phyloP scores from a whole-genome alignment of 805 yeast species.

The Wickerhamiella domercqiae region DNA sequence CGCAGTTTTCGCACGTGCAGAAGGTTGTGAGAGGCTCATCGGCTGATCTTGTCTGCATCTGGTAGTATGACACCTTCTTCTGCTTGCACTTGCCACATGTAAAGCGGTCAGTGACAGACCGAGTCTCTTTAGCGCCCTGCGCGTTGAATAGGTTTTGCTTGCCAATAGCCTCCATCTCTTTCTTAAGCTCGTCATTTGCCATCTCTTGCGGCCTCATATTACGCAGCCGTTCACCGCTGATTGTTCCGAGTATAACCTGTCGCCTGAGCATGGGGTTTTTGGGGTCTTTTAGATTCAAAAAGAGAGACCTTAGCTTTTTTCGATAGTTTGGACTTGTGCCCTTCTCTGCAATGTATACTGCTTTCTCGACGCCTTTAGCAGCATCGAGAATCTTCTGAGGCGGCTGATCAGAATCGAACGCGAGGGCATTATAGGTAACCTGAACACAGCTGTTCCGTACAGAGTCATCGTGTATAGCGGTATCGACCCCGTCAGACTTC shows the following conservation, averaged over 20 bases:
- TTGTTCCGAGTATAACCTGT: conserved; percentile 50
- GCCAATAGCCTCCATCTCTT: conserved; percentile 71
- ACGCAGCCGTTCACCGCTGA: conserved; percentile 50
- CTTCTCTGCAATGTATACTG: conserved; percentile 45
- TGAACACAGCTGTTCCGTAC: conserved; percentile 73
- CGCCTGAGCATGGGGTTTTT: conserved; percentile 74
- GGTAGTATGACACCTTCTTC: conserved; percentile 91
- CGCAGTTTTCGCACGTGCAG: conserved; percentile 95
- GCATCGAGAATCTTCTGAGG: conserved; percentile 45
- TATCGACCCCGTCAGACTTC: conserved; percentile 62
- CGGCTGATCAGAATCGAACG: conserved; percentile 51
- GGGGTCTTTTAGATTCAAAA: conserved; percentile 75
- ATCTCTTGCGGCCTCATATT: conserved; percentile 84
- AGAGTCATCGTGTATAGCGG: conserved; percentile 52
- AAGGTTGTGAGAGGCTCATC: conserved; percentile 98
- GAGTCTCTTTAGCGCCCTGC: conserved; percentile 89
- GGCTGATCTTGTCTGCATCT: conserved; percentile 95
- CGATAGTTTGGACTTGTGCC: conserved; percentile 47
- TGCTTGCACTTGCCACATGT: conserved; percentile 97
- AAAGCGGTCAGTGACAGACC: conserved; percentile 92
- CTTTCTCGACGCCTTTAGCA: conserved; percentile 59
- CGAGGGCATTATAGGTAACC: conserved; percentile 80
- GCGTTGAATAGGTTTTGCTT: conserved; percentile 89
- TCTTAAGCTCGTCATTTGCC: conserved; percentile 83
- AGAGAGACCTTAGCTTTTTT: conserved; percentile 70